Evolutionary conservation across 768 basidiomycete genomes (phyloP).

Genomic region (Pulveroboletus sp.): DNA sequence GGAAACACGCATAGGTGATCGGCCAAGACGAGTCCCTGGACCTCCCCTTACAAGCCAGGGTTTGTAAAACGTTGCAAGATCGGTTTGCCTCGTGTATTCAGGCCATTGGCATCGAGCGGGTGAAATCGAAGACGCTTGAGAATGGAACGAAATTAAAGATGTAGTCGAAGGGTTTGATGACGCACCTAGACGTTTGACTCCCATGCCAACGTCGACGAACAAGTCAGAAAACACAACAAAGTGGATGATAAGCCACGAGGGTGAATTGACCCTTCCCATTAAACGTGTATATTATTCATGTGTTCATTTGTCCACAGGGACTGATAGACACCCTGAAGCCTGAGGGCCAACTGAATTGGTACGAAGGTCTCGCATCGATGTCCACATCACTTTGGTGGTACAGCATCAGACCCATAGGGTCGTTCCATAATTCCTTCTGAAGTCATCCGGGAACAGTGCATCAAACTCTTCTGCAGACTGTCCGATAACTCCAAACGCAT

Average conservation of each 20-base stretch:
- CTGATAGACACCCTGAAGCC: too few relatives aligned
- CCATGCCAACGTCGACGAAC: too few relatives aligned
- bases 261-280: not conserved
- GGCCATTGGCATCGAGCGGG: not conserved
- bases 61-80: slow-evolving; percentile 6
- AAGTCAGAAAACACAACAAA: not conserved
- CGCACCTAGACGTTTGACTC: slow-evolving; percentile 5
- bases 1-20: not conserved
- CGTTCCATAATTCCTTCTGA: slow-evolving; percentile 1
- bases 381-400: slow-evolving; percentile 3
- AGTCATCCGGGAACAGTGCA: slow-evolving; percentile 50
- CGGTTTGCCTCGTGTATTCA: slow-evolving; percentile 10
- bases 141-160: not conserved
- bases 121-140: not conserved
- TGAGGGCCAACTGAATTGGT: too few relatives aligned
- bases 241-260: slow-evolving; percentile 9
- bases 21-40: not conserved
- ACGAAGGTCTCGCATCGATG: slow-evolving; percentile 6
- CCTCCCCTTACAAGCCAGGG: not conserved
- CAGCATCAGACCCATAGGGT: slow-evolving; percentile 15
- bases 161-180: not conserved
- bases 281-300: slow-evolving; percentile 6
- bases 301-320: slow-evolving; percentile 9
- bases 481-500: slow-evolving; percentile 90
- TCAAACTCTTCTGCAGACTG: slow-evolving; percentile 81